These are phyloP conservation scores for Pythium myriotylum DNA, from an alignment of 352 stramenopile species.

Conservation along the genomic window DNA sequence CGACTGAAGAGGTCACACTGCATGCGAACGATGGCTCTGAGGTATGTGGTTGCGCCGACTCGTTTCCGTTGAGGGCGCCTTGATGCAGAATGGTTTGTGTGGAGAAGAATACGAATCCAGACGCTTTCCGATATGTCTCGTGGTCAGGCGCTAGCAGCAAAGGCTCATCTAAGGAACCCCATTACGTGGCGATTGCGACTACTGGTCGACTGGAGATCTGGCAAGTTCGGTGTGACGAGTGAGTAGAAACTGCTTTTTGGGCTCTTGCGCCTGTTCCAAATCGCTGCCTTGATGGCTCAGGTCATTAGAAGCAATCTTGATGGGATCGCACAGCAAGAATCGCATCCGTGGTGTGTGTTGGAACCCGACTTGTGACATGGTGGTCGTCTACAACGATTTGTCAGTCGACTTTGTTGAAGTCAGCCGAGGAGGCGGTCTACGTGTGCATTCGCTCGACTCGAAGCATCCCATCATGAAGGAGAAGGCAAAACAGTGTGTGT, in stretches of 20 bases:
- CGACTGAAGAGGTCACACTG: slow-evolving; percentile 20
- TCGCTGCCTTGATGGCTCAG: neutral
- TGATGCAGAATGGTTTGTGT: neutral
- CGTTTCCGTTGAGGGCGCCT: neutral
- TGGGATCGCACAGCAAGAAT: slow-evolving; percentile 14
- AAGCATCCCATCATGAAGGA: slow-evolving; percentile 3
- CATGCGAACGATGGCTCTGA: slow-evolving; percentile 7
- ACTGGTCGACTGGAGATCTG: slow-evolving; percentile 18
- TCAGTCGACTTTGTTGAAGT: slow-evolving; percentile 35
- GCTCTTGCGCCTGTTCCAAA: neutral
- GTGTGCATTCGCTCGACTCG: neutral
- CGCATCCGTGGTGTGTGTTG: slow-evolving; percentile 38
- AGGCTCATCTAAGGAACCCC: neutral
- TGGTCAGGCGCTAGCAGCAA: neutral
- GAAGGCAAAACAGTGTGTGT: slow-evolving; percentile 35
- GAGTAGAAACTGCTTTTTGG: neutral
- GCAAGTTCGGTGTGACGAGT: slow-evolving; percentile 9
- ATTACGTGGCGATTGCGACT: slow-evolving; percentile 15
- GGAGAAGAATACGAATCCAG: slow-evolving; percentile 5
- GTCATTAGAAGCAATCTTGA: slow-evolving; percentile 1
- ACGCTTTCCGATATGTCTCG: slow-evolving; percentile 15
- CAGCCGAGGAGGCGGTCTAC: neutral
- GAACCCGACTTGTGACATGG: slow-evolving; percentile 33
- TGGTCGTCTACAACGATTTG: slow-evolving; percentile 28
- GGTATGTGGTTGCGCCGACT: no score